Evolutionary conservation across 495 filamentous ascomycete genomes (phyloP), one percentile per base, ranked within the genome.

Genomic region (Annulohypoxylon maeteangense): DNA sequence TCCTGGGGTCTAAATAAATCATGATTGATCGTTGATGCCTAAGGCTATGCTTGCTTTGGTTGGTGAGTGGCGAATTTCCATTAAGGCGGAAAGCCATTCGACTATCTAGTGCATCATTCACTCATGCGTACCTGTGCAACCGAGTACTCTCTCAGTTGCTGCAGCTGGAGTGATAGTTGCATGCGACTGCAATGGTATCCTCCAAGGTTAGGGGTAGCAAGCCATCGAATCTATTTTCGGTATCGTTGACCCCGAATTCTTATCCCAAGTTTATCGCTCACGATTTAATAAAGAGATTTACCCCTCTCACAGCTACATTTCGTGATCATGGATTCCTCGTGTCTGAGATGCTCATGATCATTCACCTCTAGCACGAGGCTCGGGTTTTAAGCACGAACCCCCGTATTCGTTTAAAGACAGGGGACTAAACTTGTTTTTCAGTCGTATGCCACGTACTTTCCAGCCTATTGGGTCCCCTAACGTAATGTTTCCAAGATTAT

Each of bases 1-100:
- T 65, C 47, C 47, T 40, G 62, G 56, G 47, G 65, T 73, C 62
- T 44, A 51, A 69, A 66, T 66, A 53, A 56, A 73, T 65, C 65
- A 66, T 66, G 57, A 66, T 58, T 69, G 56, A 66, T 61, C 29
- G 44, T 31, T 34, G 34, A 51, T 2, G 25, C 0, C 48, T 42
- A 5, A 20, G 14, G 20, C 27, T 29, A 29, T 6, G 27, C 40
- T 27, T 48, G n/a, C 32, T 44, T 14, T 20, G 4, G 1, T 55
- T 36, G n/a, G 36, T n/a, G 36, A 40, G n/a, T 40, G 14, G 6
- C 22, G 8, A 11, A 36, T 18, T 20, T 40, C 32, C 25, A 14
- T 40, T 23, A 12, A 14, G 5, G 0, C 14, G 16, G 29, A 57
- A 57, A 16, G 27, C 14, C 14, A 14, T 0, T 54, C 25, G 29